Evolutionary conservation across 2,329 filamentous ascomycete species (phyloP), one percentile per base, ranked within the genome.

Genomic region (Domatiomyces globalis): DNA sequence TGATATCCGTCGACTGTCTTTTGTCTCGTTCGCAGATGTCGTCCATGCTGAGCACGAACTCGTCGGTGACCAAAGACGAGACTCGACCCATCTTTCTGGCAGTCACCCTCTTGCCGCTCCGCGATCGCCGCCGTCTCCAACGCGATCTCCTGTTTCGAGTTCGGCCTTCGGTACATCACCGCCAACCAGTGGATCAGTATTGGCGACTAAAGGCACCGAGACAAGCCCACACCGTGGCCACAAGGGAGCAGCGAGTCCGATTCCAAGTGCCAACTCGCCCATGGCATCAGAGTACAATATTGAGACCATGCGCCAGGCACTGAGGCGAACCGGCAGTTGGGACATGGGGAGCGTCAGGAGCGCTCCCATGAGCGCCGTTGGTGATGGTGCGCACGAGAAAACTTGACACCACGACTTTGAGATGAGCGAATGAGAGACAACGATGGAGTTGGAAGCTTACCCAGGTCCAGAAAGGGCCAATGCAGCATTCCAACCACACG

Each of bases 11-110:
- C 81, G 90, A 19, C 71, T 96, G 56, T 92, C 85, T 66, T 96
- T 96, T 70, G 94, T 96, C 64, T 95, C 88, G 6, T 96, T 96
- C 67, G 89, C 90, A 55, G 90, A 96, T 62, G 87, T 96, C 8
- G 87, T 96, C 43, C 87, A 94, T 65, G 79, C 79, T 27, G 77
- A 81, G 53, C 71, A 76, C 55, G 71, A 73, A 17, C 54, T 57
- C 49, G 65, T 69, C 47, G 51, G 50, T 27, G 57, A 59, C 19
- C 39, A 43, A 19, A 53, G 77, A 59, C 74, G 83, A 57, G 85
- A 90, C 54, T 83, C 81, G 51, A 74, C 85, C 51, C 81, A 87
- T 64, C 50, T 58, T 25, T 56, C 55, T 10, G 56, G 59, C n/a
- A 55, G 57, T 45, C 54, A 53, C 33, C 58, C 59, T 46, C 55